phyloP scores from a whole-genome alignment of 306 rosid genomes.

The Inga oerstediana region DNA sequence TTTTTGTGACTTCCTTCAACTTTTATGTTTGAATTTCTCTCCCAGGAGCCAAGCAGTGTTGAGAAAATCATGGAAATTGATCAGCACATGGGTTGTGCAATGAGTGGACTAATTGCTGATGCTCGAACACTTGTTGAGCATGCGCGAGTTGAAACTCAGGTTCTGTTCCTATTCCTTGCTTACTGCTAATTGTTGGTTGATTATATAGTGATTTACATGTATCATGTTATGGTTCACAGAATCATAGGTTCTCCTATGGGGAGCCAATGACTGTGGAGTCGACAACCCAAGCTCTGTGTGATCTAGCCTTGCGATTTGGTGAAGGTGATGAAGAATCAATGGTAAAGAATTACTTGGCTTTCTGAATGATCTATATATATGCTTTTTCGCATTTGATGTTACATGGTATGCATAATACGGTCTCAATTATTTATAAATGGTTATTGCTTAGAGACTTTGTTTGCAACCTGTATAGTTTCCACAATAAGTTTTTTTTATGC shows the following conservation, averaged over 20 bases:
- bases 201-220: not conserved
- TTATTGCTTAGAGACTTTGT: not conserved
- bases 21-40: conserved; percentile 13
- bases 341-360: conserved; percentile 50
- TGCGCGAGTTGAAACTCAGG: conserved; percentile 98
- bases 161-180: conserved; percentile 21
- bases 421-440: not conserved
- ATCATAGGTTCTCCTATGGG: conserved; percentile 93
- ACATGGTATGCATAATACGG: not conserved
- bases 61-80: conserved; percentile 99
- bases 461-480: not conserved
- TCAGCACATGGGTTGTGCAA: conserved; percentile 93
- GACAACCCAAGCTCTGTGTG: conserved; percentile 96
- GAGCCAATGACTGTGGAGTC: conserved; percentile 99
- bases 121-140: conserved; percentile 99
- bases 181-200: conserved; percentile 8
- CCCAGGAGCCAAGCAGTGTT: conserved; percentile 98
- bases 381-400: not conserved
- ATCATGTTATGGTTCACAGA: conserved; percentile 51
- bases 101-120: conserved; percentile 99
- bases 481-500: not conserved
- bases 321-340: conserved; percentile 99
- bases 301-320: conserved; percentile 93
- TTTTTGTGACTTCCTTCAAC: not conserved
- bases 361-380: not conserved